These are phyloP conservation scores for Lodderomyces margitis DNA, from an alignment of 1,139 yeast genomes.

Conservation along the genomic window DNA sequence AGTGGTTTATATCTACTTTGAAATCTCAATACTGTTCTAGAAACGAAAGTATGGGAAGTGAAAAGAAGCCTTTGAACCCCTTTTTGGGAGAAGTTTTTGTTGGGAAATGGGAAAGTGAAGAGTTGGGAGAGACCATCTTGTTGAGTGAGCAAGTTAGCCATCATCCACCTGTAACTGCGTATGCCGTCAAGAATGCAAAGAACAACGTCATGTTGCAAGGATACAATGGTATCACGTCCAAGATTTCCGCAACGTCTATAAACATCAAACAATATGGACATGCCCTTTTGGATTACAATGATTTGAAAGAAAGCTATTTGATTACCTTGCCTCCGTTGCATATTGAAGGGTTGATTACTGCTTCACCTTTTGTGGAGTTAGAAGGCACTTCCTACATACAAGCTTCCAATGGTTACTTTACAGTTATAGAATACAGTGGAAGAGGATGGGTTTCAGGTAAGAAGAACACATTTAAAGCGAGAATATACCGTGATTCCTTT, in stretches of 20 bases:
- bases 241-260: constrained; percentile 71
- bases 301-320: constrained; percentile 65
- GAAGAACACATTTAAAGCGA: constrained; percentile 87
- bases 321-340: constrained; percentile 95
- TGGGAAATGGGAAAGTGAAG: constrained; percentile 67
- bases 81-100: constrained; percentile 90
- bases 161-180: constrained; percentile 95
- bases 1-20: constrained; percentile 88
- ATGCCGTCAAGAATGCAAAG: constrained; percentile 69
- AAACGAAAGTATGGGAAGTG: constrained; percentile 85
- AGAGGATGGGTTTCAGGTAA: constrained; percentile 96
- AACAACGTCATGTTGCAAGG: constrained; percentile 75
- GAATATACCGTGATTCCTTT: constrained; percentile 57
- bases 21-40: constrained; percentile 93
- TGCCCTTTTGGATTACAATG: constrained; percentile 65
- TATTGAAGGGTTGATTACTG: constrained; percentile 87
- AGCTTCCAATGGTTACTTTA: constrained; percentile 72
- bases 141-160: constrained; percentile 92
- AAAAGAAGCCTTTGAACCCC: constrained; percentile 94
- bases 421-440: constrained; percentile 80
- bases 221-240: constrained; percentile 83
- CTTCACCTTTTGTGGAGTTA: constrained; percentile 85
- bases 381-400: constrained; percentile 85
- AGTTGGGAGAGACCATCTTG: constrained; percentile 67
- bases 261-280: constrained; percentile 92